These are phyloP conservation scores for Hordeum vulgare DNA, from an alignment of 176 grass and related monocot genomes.

Conservation along the genomic window DNA sequence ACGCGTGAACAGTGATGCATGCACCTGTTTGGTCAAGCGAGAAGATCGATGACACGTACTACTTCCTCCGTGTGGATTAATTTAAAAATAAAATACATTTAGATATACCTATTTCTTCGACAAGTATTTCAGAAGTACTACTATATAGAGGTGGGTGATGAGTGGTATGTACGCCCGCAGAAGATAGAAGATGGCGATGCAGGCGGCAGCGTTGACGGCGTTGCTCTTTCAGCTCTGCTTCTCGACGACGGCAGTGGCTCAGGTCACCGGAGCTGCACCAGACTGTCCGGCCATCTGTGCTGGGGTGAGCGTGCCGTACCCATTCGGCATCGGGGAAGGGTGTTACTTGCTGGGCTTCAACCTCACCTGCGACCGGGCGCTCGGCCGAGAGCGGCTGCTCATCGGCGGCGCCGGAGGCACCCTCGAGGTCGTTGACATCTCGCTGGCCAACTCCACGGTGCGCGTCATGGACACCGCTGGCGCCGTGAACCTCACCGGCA, in stretches of 20 bases:
- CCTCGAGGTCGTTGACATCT: background rate
- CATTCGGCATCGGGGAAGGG: background rate
- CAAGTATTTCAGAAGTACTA: no score
- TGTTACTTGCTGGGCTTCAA: constrained; percentile 7
- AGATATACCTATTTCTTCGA: no score
- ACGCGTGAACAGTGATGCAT: no score
- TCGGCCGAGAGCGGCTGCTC: background rate
- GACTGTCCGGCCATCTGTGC: background rate
- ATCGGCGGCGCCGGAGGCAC: background rate
- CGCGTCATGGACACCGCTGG: background rate
- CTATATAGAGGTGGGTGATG: background rate
- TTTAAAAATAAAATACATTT: no score
- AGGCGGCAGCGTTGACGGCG: background rate
- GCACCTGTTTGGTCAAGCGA: no score
- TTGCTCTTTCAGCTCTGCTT: background rate
- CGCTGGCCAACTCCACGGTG: background rate
- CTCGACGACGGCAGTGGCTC: background rate
- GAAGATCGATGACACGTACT: no score
- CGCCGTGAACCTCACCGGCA: background rate
- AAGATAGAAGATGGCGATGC: background rate
- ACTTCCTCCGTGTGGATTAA: no score
- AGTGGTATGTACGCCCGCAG: background rate
- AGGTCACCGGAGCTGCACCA: background rate
- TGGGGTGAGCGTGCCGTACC: background rate
- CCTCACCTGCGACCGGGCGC: constrained; percentile 13